Evolutionary conservation across 1,284 basidiomycete genomes (phyloP), one percentile per base, ranked within the genome.

Genomic region (Gymnopus androsaceus): DNA sequence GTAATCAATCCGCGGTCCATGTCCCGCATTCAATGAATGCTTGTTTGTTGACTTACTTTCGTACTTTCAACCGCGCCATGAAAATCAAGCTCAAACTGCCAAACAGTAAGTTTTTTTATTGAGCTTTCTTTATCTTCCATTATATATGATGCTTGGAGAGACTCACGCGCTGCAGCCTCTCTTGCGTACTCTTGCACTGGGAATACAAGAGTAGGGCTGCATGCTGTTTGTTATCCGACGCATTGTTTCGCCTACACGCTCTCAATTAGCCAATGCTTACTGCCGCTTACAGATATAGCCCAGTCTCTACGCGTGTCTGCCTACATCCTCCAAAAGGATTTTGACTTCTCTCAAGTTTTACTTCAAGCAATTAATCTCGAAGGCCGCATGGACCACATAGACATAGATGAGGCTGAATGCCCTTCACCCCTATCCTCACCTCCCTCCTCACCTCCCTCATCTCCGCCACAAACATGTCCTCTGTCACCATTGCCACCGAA

Each of bases 131-230:
- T 25, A 17, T 37, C n/a, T n/a, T n/a, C n/a, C n/a, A n/a, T n/a
- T n/a, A n/a, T n/a, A n/a, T n/a, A n/a, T n/a, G n/a, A n/a, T 28
- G 7, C 3, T 25, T 40, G 25, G 34, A 38, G 23, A 3, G 6
- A 6, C 27, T 40, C 4, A 36, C 9, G 7, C 6, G 14, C 21
- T 40, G 21, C 7, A 7, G 28, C 19, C 15, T 14, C 23, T 7
- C 37, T 41, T 51, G 49, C 25, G 30, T 51, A 51, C 36, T 25
- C 19, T 19, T 36, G 49, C 49, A 17, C 21, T 36, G 36, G 49
- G 36, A 51, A 51, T 51, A 4, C 25, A 23, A 49, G 36, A 31
- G 42, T 15, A 25, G 14, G 31, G 31, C 31, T 33, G 31, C 6
- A 14, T 14, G 6, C 31, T 33, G 7, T 33, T 33, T 6, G 6